A percentile compares a stretch with the other conserved stretches of the same genome.
Conservation (phyloP, 345 rosid genomes). For the Linum trigynum region DNA sequence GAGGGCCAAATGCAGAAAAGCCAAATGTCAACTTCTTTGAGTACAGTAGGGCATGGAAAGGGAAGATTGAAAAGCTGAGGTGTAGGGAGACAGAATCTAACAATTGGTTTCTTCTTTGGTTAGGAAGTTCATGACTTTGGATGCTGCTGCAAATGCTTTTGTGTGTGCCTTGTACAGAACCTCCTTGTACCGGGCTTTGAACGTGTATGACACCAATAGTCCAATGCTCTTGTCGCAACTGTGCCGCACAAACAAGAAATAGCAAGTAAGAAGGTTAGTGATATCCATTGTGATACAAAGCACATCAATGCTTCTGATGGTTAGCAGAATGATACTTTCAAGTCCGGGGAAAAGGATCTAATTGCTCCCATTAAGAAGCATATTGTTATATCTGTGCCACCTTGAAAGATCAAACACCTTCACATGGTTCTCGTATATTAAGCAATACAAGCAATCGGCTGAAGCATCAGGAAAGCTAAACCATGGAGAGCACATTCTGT, state of each 20-base stretch:
- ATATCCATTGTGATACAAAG: not conserved
- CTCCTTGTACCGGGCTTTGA: conserved; percentile 65
- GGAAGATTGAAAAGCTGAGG: not conserved
- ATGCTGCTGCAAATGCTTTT: conserved; percentile 43
- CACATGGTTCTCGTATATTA: not conserved
- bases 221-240: conserved; percentile 63
- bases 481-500: not conserved
- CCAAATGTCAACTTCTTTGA: not conserved
- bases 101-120: conserved; percentile 66
- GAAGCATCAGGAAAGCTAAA: not conserved
- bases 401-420: no score
- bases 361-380: not conserved
- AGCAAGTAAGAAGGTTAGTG: not conserved
- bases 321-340: not conserved
- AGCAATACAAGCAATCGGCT: not conserved
- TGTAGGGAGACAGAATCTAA: conserved; percentile 22
- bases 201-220: conserved; percentile 57
- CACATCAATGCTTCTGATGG: not conserved
- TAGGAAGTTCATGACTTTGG: conserved; percentile 43
- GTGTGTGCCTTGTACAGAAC: conserved; percentile 72
- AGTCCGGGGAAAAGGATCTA: not conserved
- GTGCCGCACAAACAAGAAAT: not conserved
- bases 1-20: conserved; percentile 2
- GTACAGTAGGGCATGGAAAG: not conserved
- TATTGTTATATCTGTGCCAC: no score